Conservation (phyloP, 495 filamentous ascomycete species). For the Penicillium robsamsonii region DNA sequence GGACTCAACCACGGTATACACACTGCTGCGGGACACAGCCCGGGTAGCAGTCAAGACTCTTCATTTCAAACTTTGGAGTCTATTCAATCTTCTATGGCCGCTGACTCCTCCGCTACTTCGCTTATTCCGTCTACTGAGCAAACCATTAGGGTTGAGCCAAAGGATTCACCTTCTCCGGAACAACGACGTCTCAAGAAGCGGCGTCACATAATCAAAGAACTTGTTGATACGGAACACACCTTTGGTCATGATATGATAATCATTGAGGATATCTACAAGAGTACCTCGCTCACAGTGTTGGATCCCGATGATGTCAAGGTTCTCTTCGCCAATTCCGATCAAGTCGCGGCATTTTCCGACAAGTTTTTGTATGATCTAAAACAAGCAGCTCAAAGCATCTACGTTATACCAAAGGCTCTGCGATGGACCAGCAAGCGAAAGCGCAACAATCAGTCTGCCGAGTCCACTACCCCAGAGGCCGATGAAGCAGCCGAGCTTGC, state of each 20-base stretch:
- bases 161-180: constrained; percentile 51
- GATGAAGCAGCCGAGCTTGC: constrained; percentile 33
- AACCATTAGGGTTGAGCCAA: constrained; percentile 22
- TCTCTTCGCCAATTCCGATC: constrained; percentile 85
- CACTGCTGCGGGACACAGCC: constrained; percentile 52
- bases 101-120: constrained; percentile 44
- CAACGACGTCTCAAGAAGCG: constrained; percentile 62
- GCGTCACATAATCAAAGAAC: constrained; percentile 78
- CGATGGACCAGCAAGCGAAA: constrained; percentile 57
- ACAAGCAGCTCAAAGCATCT: constrained; percentile 69
- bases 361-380: constrained; percentile 75
- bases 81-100: constrained; percentile 36
- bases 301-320: constrained; percentile 78
- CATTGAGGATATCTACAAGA: constrained; percentile 93
- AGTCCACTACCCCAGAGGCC: background rate
- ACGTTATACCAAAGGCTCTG: constrained; percentile 58
- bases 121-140: constrained; percentile 36
- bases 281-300: constrained; percentile 79
- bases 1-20: background rate
- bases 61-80: constrained; percentile 36
- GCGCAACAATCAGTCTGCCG: constrained; percentile 37
- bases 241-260: constrained; percentile 94
- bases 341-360: constrained; percentile 80
- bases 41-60: constrained; percentile 44
- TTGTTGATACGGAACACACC: constrained; percentile 85